phyloP scores from a whole-genome alignment of 225 moss, liverwort and hornwort species.

The Thuidium tamariscinum region DNA sequence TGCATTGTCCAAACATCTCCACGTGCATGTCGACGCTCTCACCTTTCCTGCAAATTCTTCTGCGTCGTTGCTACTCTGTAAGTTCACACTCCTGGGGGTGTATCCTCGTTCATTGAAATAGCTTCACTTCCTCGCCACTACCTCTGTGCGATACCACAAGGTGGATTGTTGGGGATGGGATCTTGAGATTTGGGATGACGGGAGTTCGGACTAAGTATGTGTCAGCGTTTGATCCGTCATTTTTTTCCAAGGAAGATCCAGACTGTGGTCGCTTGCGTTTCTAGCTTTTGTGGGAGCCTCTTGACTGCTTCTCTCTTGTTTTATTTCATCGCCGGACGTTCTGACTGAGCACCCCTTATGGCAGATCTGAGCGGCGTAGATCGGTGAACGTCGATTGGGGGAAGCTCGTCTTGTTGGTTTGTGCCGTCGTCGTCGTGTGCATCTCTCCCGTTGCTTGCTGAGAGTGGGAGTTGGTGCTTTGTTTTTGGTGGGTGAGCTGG shows the following conservation, averaged over 20 bases:
- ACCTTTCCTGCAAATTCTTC: background rate
- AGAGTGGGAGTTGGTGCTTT: background rate
- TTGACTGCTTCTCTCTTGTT: background rate
- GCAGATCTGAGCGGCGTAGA: background rate
- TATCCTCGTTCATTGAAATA: background rate
- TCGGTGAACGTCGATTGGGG: background rate
- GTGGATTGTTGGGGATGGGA: background rate
- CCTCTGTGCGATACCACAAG: background rate
- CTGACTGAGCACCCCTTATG: background rate
- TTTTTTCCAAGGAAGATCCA: background rate
- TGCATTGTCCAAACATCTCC: background rate
- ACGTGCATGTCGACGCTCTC: background rate
- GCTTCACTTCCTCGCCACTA: background rate
- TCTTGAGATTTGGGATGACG: background rate
- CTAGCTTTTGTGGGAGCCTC: background rate
- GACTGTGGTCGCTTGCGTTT: background rate
- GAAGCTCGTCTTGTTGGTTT: background rate
- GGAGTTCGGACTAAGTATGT: background rate
- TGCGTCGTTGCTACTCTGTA: background rate
- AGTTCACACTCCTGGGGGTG: background rate
- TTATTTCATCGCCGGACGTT: background rate
- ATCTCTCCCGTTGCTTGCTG: background rate
- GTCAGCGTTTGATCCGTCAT: background rate
- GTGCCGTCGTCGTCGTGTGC: rapidly evolving
- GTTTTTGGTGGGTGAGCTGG: too few species aligned